Percentiles rank a stretch among this genome's conserved stretches.
These are phyloP conservation scores for Daldinia loculata DNA, from an alignment of 495 filamentous ascomycete genomes.

Conservation along the genomic window DNA sequence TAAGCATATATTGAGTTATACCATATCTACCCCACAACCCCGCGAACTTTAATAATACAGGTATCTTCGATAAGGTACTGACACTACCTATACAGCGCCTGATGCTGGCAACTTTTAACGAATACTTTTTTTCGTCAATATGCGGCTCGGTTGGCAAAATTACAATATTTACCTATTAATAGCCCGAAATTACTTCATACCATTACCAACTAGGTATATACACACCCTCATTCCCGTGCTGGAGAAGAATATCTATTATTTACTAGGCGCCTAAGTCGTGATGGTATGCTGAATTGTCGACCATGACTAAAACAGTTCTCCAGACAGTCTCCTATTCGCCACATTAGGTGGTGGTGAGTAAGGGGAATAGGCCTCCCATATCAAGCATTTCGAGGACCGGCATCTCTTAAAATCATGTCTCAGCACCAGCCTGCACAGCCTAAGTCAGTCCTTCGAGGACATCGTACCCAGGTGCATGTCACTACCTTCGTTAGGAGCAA, in stretches of 20 bases:
- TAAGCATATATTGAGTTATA: neutral
- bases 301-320: neutral
- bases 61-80: neutral
- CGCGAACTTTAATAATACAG: no score
- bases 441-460: conserved; percentile 86
- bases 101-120: neutral
- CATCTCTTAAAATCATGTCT: conserved; percentile 32
- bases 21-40: neutral
- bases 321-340: neutral
- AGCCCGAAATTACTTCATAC: neutral
- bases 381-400: neutral
- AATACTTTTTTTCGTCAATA: neutral
- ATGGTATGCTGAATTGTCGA: neutral
- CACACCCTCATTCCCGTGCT: neutral
- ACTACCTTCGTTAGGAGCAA: conserved; percentile 77
- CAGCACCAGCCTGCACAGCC: conserved; percentile 68
- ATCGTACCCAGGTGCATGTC: conserved; percentile 81
- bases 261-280: neutral
- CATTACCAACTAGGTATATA: neutral
- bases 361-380: conserved; percentile 4
- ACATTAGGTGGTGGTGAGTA: neutral
- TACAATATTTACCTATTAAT: neutral
- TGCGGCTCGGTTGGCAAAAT: neutral
- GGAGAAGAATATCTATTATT: neutral
- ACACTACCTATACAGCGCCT: neutral